Percentiles rank a stretch among this genome's conserved stretches.
phyloP scores from a whole-genome alignment of 768 basidiomycete genomes.

The Ramaria rubella region DNA sequence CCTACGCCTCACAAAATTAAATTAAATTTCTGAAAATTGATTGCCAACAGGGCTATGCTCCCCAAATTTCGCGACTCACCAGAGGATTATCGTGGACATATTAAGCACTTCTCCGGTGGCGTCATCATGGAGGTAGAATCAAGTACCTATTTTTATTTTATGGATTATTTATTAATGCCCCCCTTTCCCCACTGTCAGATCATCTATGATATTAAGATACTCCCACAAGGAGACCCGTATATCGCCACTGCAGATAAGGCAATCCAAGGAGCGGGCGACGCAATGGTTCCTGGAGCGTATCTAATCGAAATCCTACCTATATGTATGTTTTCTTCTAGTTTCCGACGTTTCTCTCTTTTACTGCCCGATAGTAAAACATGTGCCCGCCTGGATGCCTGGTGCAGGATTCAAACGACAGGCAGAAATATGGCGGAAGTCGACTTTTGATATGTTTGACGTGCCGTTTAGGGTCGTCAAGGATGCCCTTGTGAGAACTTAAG shows the following conservation, averaged over 20 bases:
- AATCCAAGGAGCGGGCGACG: not conserved
- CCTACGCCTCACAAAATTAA: too few relatives aligned
- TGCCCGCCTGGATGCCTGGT: too few relatives aligned
- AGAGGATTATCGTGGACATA: conserved; percentile 39
- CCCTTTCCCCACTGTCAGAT: not conserved
- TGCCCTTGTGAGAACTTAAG: too few relatives aligned
- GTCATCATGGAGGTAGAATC: conserved; percentile 1
- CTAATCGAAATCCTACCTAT: conserved; percentile 3
- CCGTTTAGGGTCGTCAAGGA: too few relatives aligned
- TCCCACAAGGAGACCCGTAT: conserved; percentile 35
- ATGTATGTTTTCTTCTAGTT: not conserved
- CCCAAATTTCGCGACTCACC: conserved; percentile 37
- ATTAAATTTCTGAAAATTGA: not conserved
- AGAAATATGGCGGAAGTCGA: too few relatives aligned
- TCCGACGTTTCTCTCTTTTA: not conserved
- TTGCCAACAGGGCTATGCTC: conserved; percentile 27
- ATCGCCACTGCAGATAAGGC: conserved; percentile 23
- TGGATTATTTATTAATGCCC: not conserved
- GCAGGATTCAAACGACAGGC: too few relatives aligned
- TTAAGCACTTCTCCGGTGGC: conserved; percentile 37
- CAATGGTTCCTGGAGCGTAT: not conserved
- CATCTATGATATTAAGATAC: not conserved
- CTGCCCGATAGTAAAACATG: too few relatives aligned
- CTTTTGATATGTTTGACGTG: too few relatives aligned
- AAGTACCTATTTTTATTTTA: too few relatives aligned